Base-by-base conservation (phyloP, 257 asterid species). In the Ehretia macrophylla region DNA sequence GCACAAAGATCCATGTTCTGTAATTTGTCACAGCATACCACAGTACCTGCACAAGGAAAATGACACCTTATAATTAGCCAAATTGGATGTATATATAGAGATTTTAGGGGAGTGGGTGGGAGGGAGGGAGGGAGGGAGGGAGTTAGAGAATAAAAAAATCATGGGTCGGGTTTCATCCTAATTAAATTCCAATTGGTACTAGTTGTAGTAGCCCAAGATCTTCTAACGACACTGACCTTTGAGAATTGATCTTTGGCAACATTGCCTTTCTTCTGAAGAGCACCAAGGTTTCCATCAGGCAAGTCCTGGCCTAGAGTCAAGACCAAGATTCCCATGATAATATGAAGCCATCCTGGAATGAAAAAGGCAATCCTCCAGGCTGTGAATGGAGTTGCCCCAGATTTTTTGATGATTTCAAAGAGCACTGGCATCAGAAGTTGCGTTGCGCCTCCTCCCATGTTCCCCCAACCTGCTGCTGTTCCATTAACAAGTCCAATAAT, bases 401-500 rank as follows among this genome's bases (percentile, higher is more conserved):
- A 8, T 37, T 32, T 66, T 32, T 60, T 38, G 32, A 84, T 84
- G n/a, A 81, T 46, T 0, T 77, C 81, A 48, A 52, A 85, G 0
- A 85, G 70, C 37, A 85, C 0, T 4, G 94, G 94, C 94, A 85
- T 85, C 1, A 85, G 8, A n/a, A 85, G 77, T 19, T 85, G 94
- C 0, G 90, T 85, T 6, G 84, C 87, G 8, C 94, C 90, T 1
- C 94, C 94, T 0, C 90, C 94, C 90, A 80, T 85, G 32, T 85
- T 80, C 10, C 90, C 92, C 90, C 94, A 85, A 0, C 90, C 94
- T 0, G 90, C 94, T 0, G 92, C 94, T 0, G 84, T 76, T 1
- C 90, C 90, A 5, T 82, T 85, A 8, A 75, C 94, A 0, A 65
- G 45, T 3, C 94, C 90, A 0, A 85, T 74, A 18, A 82, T 82